These are phyloP conservation scores for Vairimorpha apis DNA, from an alignment of 371 early-diverging fungal genomes.

Conservation along the genomic window DNA sequence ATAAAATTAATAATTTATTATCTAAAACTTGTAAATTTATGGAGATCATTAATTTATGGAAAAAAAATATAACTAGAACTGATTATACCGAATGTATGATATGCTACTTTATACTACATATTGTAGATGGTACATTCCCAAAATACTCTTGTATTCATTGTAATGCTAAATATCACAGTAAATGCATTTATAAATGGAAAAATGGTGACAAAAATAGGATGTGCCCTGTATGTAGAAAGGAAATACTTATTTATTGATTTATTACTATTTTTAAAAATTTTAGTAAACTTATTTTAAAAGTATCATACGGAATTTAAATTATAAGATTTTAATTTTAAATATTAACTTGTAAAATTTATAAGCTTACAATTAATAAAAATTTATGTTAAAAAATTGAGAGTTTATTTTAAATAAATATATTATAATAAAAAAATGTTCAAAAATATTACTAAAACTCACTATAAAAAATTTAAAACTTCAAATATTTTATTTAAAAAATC, in stretches of 20 bases:
- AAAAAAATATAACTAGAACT: constrained; percentile 47
- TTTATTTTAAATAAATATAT: no score
- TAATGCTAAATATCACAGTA: constrained; percentile 56
- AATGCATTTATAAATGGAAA: constrained; percentile 57
- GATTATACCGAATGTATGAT: constrained; percentile 59
- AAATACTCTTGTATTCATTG: constrained; percentile 49
- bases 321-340: no score
- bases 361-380: no score
- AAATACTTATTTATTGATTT: neutral
- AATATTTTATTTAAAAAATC: no score
- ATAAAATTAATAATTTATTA: constrained; percentile 48
- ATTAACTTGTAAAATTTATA: no score
- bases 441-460: no score
- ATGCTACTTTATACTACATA: constrained; percentile 61
- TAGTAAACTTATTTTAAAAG: no score
- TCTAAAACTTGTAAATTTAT: constrained; percentile 50
- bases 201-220: constrained; percentile 28
- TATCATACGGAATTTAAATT: no score
- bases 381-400: no score
- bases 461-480: no score
- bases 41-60: constrained; percentile 58
- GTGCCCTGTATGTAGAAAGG: constrained; percentile 58
- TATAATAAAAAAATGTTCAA: no score
- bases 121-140: constrained; percentile 48
- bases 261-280: no score